Base-by-base conservation (phyloP, 768 basidiomycete genomes). In the Astraeus odoratus region DNA sequence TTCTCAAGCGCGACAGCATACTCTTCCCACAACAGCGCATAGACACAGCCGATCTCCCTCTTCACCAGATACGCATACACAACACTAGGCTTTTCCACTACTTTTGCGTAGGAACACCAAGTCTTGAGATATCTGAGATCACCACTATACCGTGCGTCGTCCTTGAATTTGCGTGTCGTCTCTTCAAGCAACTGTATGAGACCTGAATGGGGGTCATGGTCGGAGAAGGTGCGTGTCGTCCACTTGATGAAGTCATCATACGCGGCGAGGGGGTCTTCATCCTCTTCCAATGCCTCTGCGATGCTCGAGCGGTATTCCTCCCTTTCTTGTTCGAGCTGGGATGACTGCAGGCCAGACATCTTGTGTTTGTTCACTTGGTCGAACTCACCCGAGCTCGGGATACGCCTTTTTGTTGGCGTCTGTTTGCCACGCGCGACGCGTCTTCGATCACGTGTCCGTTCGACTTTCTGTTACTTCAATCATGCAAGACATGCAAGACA, bases 81-180 rank as follows among this genome's bases (percentile, higher is more conserved):
- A 27, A 75, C 75, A 15, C 75, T 72, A 3, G 83, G 71, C 54
- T 78, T 76, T 55, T 92, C 84, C 43, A 90, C 78, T 56, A 86
- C 77, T 43, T 78, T 78, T 8, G 93, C 85, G 61, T 95, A 93
- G 39, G 86, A 72, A 18, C 83, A 77, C 96, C 96, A 99, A 16
- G 97, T 64, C 60, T 91, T 89, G 39, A 97, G 73, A 66, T 97
- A 96, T 33, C 95, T 77, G 41, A 91, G 67, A 69, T 98, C 94
- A 42, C 80, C 81, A 61, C 80, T 84, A 65, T 96, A 98, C 12
- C 80, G 66, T n/a, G 76, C 70, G 60, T 98, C 95, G 22, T 78
- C 74, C 51, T 83, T 79, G 64, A 97, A 96, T 44, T 78, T 77
- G 24, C 78, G 67, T 2, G 92, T 92, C 1, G 86, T 81, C 56